A percentile compares a stretch with the other conserved stretches of the same genome.
Evolutionary conservation across 306 rosid species (phyloP).

Genomic region (Cucurbita pepo): DNA sequence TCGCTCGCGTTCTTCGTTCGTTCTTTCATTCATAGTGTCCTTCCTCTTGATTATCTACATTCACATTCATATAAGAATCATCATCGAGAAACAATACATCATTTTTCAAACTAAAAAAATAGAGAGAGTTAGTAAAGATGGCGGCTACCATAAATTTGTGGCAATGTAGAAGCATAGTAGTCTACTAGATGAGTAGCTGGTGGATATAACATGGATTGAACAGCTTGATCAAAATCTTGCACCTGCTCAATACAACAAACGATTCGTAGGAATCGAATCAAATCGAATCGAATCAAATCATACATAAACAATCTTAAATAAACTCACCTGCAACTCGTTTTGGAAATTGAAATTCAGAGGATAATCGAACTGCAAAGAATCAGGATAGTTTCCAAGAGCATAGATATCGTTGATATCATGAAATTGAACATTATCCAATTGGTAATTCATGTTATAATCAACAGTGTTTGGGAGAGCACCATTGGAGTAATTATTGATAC

Average conservation of each 20-base stretch:
- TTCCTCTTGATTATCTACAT: too few relatives aligned
- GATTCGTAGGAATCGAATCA: too few relatives aligned
- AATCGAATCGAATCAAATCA: too few relatives aligned
- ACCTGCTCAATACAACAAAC: neutral
- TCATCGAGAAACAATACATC: too few relatives aligned
- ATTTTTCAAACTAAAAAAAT: too few relatives aligned
- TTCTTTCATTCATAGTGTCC: too few relatives aligned
- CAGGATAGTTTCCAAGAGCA: neutral
- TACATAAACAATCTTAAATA: too few relatives aligned
- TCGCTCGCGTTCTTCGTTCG: too few relatives aligned
- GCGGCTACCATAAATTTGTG: neutral
- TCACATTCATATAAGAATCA: too few relatives aligned
- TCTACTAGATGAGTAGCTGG: too few relatives aligned
- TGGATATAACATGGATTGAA: too few relatives aligned
- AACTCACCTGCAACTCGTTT: neutral
- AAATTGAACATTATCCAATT: neutral
- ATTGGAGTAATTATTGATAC: neutral
- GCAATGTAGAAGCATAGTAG: too few relatives aligned
- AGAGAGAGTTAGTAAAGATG: neutral
- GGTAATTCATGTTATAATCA: neutral
- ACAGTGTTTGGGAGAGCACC: neutral
- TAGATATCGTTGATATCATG: neutral
- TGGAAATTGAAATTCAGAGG: neutral
- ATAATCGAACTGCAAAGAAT: neutral
- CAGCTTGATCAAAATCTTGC: neutral